Conservation (phyloP, 352 stramenopile genomes). For the Phytophthora capsici region DNA sequence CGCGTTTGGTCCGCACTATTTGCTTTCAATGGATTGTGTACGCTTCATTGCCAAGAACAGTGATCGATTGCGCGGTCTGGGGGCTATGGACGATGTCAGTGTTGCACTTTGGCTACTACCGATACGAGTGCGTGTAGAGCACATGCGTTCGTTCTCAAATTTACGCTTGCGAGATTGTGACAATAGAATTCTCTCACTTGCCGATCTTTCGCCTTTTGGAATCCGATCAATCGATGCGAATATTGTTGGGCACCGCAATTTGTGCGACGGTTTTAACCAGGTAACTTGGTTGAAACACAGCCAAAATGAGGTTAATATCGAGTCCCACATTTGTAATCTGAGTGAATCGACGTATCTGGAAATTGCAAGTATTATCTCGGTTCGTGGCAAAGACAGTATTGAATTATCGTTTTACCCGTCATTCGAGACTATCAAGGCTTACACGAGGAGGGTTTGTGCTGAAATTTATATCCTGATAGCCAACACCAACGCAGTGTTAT, state of each 20-base stretch:
- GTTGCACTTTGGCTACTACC: conserved; percentile 64
- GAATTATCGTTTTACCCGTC: conserved; percentile 23
- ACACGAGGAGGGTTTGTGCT: conserved; percentile 17
- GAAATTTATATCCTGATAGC: background rate
- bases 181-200: conserved; percentile 44
- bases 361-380: conserved; percentile 17
- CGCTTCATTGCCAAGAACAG: conserved; percentile 51
- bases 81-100: conserved; percentile 59
- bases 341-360: conserved; percentile 7
- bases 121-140: conserved; percentile 52
- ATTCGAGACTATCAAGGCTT: conserved; percentile 14
- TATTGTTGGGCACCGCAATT: conserved; percentile 15
- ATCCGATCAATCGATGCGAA: conserved; percentile 61
- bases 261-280: conserved; percentile 36
- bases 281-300: conserved; percentile 27
- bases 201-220: conserved; percentile 45
- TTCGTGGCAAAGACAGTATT: background rate
- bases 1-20: conserved; percentile 53
- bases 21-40: conserved; percentile 55
- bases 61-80: conserved; percentile 30
- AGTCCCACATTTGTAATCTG: conserved; percentile 34
- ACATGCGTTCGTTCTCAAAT: conserved; percentile 19
- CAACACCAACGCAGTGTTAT: background rate
- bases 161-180: conserved; percentile 30
- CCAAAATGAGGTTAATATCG: background rate